Evolutionary conservation across 305 asterid species (phyloP).

Genomic region (Ajuga reptans): DNA sequence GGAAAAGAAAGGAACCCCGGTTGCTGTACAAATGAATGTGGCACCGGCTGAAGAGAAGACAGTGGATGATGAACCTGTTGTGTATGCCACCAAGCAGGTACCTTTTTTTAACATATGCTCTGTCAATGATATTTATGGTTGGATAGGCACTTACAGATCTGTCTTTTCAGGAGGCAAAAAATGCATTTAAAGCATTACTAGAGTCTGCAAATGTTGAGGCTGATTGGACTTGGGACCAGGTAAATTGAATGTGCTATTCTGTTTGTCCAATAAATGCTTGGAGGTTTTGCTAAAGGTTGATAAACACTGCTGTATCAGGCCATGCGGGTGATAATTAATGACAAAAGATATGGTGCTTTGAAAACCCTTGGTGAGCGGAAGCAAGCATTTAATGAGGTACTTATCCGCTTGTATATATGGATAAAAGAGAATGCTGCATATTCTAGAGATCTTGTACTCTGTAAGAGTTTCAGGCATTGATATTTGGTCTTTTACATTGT

Average conservation of each 20-base stretch:
- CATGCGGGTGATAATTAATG: conserved; percentile 84
- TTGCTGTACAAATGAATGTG: conserved; percentile 43
- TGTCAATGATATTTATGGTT: conserved; percentile 11
- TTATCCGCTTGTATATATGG: conserved; percentile 2
- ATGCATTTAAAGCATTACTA: conserved; percentile 76
- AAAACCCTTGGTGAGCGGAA: conserved; percentile 95
- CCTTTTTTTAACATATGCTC: conserved; percentile 17
- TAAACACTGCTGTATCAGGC: conserved; percentile 44
- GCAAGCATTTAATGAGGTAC: conserved; percentile 97
- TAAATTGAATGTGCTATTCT: conserved; percentile 21
- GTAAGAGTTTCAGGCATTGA: conserved; percentile 4
- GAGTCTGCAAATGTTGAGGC: conserved; percentile 87
- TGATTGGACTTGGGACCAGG: conserved; percentile 99
- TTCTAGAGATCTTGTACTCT: conserved; percentile 14
- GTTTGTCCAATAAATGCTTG: conserved; percentile 16
- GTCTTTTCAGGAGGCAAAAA: conserved; percentile 74
- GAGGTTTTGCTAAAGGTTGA: conserved; percentile 22
- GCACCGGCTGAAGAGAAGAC: conserved; percentile 56
- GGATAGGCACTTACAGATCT: conserved; percentile 4
- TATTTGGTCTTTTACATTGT: neutral
- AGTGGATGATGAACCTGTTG: conserved; percentile 53
- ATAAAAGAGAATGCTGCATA: neutral
- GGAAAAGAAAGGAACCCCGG: conserved; percentile 48
- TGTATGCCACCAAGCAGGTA: conserved; percentile 89
- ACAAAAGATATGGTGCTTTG: conserved; percentile 86